These are phyloP conservation scores for Nymphaea colorata DNA, from an alignment of 164 flowering plant genomes.

Conservation along the genomic window DNA sequence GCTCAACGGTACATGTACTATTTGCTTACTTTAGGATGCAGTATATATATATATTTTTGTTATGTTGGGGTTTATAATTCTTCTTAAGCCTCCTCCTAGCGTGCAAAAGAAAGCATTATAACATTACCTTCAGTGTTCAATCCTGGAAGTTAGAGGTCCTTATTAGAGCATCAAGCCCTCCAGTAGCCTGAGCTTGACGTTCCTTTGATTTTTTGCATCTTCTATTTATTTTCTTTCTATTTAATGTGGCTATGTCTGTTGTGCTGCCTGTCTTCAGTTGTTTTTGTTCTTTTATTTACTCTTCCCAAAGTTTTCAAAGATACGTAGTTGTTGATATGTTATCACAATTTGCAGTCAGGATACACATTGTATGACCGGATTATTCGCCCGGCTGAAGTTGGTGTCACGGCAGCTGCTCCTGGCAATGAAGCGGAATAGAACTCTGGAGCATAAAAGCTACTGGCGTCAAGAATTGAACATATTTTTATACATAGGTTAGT, in stretches of 20 bases:
- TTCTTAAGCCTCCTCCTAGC: no score
- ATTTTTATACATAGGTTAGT: background rate
- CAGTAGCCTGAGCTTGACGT: no score
- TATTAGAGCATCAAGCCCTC: no score
- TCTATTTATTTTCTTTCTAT: background rate
- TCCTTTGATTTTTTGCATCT: background rate
- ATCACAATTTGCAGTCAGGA: constrained; percentile 43
- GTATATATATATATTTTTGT: no score
- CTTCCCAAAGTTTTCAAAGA: background rate
- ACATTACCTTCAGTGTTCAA: no score
- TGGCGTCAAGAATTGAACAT: background rate
- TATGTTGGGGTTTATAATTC: no score
- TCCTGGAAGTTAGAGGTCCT: no score
- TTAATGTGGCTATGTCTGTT: background rate
- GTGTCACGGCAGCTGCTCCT: constrained; percentile 36
- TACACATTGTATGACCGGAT: constrained; percentile 65
- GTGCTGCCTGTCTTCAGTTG: background rate
- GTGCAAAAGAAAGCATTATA: no score
- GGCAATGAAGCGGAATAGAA: constrained; percentile 13
- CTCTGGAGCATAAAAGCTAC: constrained; percentile 14
- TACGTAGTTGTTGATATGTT: background rate
- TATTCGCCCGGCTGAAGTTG: constrained; percentile 88
- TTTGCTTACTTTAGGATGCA: no score
- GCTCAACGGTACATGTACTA: no score
- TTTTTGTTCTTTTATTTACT: no score